Conservation (phyloP, 495 filamentous ascomycete species). For the Bacidia rubella region DNA sequence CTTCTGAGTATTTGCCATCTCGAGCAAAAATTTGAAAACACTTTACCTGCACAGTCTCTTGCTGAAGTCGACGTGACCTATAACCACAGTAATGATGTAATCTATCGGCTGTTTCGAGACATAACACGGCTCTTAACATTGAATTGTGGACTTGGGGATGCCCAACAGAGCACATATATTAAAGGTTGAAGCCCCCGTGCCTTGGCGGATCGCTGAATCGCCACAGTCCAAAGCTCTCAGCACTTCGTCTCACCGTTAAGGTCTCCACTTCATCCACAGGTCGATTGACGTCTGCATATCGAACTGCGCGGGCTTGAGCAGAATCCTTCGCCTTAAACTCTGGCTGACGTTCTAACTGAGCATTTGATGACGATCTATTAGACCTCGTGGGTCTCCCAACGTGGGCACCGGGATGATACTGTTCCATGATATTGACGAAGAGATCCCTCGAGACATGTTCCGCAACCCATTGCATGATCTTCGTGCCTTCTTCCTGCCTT, state of each 20-base stretch:
- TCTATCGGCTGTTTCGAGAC: too few relatives aligned
- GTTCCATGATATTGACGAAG: conserved; percentile 65
- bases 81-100: too few relatives aligned
- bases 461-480: conserved; percentile 59
- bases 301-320: too few relatives aligned
- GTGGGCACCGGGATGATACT: conserved; percentile 63
- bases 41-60: too few relatives aligned
- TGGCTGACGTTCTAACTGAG: too few relatives aligned
- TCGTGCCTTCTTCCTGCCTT: conserved; percentile 47
- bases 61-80: too few relatives aligned
- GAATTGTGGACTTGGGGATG: not conserved
- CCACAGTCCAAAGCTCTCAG: conserved; percentile 25
- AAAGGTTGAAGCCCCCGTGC: conserved; percentile 59
- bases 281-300: conserved; percentile 42
- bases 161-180: conserved; percentile 11
- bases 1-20: too few relatives aligned
- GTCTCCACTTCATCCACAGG: conserved; percentile 50
- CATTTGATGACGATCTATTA: conserved; percentile 7
- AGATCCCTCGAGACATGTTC: conserved; percentile 51
- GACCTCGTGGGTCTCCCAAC: conserved; percentile 49
- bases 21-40: too few relatives aligned
- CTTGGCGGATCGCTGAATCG: conserved; percentile 52
- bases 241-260: conserved; percentile 43
- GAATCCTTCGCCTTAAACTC: too few relatives aligned
- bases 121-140: too few relatives aligned